Conservation (phyloP, 169 alveolate genomes). For the Ichthyophthirius multifiliis region DNA sequence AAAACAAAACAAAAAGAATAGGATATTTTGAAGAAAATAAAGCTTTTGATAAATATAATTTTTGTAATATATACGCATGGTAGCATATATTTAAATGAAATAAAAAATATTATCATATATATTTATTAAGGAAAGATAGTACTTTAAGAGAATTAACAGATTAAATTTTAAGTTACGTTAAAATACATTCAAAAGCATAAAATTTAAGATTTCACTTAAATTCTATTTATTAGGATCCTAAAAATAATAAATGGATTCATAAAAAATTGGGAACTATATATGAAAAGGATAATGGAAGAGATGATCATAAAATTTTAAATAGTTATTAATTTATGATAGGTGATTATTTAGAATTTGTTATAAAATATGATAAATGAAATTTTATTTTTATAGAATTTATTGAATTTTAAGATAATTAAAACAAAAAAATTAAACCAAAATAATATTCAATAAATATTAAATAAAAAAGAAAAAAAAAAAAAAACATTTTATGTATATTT, state of each 20-base stretch:
- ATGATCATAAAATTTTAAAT: not conserved
- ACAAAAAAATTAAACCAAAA: too few species aligned
- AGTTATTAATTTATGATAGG: conserved; percentile 1
- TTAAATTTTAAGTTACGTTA: not conserved
- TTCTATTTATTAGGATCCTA: conserved; percentile 6
- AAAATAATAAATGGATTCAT: not conserved
- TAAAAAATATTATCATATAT: not conserved
- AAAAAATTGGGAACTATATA: not conserved
- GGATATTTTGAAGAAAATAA: not conserved
- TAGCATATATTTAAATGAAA: not conserved
- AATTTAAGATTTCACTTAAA: conserved; percentile 6
- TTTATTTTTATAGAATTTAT: too few species aligned
- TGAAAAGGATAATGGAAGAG: not conserved
- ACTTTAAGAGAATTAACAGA: not conserved
- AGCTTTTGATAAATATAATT: not conserved
- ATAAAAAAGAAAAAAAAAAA: too few species aligned
- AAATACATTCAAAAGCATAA: not conserved
- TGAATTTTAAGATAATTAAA: too few species aligned
- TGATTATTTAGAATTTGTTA: not conserved
- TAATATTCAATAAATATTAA: too few species aligned
- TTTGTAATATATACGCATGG: not conserved
- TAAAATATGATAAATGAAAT: not conserved
- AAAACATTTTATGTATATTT: too few species aligned
- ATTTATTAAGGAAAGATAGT: not conserved
- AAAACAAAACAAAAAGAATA: not conserved